Evolutionary conservation across 164 flowering plant genomes (phyloP).

Genomic region (Umbilicus rupestris): DNA sequence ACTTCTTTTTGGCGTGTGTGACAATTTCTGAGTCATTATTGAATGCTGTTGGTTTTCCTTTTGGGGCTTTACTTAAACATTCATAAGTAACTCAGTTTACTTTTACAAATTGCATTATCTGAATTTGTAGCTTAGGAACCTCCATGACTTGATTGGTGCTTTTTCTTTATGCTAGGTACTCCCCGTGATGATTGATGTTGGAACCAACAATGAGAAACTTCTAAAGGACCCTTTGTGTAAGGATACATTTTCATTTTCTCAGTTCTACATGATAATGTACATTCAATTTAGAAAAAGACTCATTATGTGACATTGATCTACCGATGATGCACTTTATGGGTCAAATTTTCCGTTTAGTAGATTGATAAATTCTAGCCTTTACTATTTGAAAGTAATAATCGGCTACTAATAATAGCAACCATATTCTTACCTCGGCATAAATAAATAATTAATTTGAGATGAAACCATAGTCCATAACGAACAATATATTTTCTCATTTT

Average conservation of each 20-base stretch:
- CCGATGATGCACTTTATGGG: background rate
- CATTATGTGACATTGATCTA: background rate
- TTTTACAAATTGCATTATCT: background rate
- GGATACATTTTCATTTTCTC: conserved; percentile 14
- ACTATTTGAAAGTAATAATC: too few relatives aligned
- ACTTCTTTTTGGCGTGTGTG: background rate
- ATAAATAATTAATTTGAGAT: background rate
- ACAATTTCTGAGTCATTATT: background rate
- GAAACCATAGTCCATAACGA: background rate
- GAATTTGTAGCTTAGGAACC: background rate
- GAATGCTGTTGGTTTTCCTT: background rate
- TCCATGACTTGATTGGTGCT: background rate
- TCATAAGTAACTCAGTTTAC: background rate
- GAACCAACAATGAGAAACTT: conserved; percentile 93
- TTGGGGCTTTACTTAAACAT: background rate
- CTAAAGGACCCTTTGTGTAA: conserved; percentile 81
- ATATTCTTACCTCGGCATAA: background rate
- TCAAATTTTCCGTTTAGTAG: background rate
- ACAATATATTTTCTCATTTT: conserved; percentile 12
- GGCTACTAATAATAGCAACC: background rate
- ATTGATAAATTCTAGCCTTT: background rate
- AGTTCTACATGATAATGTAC: background rate
- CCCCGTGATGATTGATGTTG: conserved; percentile 98
- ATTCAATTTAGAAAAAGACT: background rate
- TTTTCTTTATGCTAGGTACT: conserved; percentile 47